Conservation (phyloP, 257 asterid species). For the Solanum peruvianum region DNA sequence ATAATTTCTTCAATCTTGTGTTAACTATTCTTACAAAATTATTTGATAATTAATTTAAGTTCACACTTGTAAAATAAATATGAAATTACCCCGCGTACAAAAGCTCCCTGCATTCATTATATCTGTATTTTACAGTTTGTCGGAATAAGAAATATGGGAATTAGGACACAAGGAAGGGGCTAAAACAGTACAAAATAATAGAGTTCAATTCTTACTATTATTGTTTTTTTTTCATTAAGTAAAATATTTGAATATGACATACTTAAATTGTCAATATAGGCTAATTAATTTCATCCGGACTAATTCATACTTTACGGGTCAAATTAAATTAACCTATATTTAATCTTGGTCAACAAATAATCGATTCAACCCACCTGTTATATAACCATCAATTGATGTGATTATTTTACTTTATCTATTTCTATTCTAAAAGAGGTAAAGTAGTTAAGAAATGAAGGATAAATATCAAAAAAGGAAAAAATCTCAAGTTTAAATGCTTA, state of each 20-base stretch:
- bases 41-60: neutral
- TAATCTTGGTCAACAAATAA: fast-evolving
- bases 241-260: no score
- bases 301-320: no score
- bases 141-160: neutral
- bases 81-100: neutral
- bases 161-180: neutral
- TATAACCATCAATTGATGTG: no score
- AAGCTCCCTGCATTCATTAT: neutral
- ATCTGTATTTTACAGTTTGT: neutral
- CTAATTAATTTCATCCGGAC: no score
- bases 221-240: neutral
- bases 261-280: no score
- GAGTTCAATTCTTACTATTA: neutral
- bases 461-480: no score
- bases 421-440: neutral
- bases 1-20: neutral
- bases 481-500: neutral
- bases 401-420: neutral
- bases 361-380: fast-evolving
- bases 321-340: fast-evolving
- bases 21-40: neutral
- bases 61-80: neutral
- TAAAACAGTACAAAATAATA: neutral
- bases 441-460: neutral